Evolutionary conservation across 2,329 filamentous ascomycete species (phyloP), one percentile per base, ranked within the genome.

Genomic region (Monascus ruber): DNA sequence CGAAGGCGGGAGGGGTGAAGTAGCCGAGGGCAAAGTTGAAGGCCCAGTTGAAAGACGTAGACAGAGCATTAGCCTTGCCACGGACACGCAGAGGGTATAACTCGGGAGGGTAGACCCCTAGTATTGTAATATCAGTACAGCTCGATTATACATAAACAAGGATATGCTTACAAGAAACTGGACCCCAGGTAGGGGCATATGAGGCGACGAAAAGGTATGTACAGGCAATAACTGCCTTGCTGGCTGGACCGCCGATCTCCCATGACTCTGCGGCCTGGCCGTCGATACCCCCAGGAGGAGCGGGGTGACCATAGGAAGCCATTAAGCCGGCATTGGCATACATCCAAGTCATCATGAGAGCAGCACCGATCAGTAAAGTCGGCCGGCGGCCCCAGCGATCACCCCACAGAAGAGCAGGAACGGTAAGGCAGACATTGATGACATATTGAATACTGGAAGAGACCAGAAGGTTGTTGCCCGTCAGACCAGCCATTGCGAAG

Each of bases 341-440:
- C 50, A 69, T 57, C 37, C 52, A 60, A 24, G 47, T 60, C 46
- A 59, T 54, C 81, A 85, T 85, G 39, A 81, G 63, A 26, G 73
- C 63, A 3, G 79, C 74, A 32, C 81, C 82, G 25, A 77, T 49
- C 11, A 85, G 65, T 25, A 85, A 69, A 3, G 80, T 76, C 4
- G 67, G 68, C 32, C 82, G 83, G 46, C 84, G 83, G 35, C 85
- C 85, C 77, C 80, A 84, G 42, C 72, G 70, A 49, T 91, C 84
- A 50, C 87, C 74, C 64, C 70, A 88, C 33, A 88, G 58, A n/a
- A 89, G 71, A 1, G 83, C 83, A 0, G 83, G 81, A 5, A 88
- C 58, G 0, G 85, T 89, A 77, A 85, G 83, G 38, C 78, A 46
- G 2, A 89, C 83, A 56, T 88, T 88, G 68, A 89, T 85, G 48